Conservation (phyloP, 1,139 yeast genomes). For the Taphrina sp. region DNA sequence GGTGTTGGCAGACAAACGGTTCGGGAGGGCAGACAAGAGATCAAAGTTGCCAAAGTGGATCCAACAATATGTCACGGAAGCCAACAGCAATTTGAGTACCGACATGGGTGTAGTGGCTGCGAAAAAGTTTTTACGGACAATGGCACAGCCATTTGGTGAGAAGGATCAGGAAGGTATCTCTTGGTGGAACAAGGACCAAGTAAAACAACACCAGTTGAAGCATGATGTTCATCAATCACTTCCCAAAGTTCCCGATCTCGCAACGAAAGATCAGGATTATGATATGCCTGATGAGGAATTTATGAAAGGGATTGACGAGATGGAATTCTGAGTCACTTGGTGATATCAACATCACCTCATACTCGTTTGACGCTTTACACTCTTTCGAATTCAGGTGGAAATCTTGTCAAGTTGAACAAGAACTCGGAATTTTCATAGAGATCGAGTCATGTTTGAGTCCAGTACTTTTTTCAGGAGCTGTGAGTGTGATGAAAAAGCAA, state of each 20-base stretch:
- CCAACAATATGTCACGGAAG: constrained; percentile 84
- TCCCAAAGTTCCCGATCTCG: not conserved
- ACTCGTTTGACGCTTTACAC: too few relatives aligned
- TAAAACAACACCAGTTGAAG: constrained; percentile 16
- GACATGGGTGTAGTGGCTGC: constrained; percentile 98
- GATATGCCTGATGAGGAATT: constrained; percentile 20
- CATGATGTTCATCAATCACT: constrained; percentile 4
- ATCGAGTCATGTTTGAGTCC: too few relatives aligned
- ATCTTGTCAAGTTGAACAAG: too few relatives aligned
- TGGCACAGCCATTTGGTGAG: constrained; percentile 91
- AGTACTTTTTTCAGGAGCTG: too few relatives aligned
- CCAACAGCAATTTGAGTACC: constrained; percentile 86
- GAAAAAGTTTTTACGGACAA: constrained; percentile 80
- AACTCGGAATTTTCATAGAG: too few relatives aligned
- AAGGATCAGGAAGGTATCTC: constrained; percentile 93
- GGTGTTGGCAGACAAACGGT: constrained; percentile 95
- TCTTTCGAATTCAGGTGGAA: too few relatives aligned
- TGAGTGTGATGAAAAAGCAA: too few relatives aligned
- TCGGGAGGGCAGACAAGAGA: constrained; percentile 64
- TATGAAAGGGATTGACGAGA: constrained; percentile 9
- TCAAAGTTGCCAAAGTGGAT: constrained; percentile 95
- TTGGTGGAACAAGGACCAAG: constrained; percentile 61
- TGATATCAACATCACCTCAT: too few relatives aligned
- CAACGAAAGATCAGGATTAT: constrained; percentile 4
- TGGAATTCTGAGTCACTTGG: constrained; percentile 13